Evolutionary conservation across 1,284 basidiomycete genomes (phyloP), one percentile per base, ranked within the genome.

Genomic region (Neonothopanus nambi): DNA sequence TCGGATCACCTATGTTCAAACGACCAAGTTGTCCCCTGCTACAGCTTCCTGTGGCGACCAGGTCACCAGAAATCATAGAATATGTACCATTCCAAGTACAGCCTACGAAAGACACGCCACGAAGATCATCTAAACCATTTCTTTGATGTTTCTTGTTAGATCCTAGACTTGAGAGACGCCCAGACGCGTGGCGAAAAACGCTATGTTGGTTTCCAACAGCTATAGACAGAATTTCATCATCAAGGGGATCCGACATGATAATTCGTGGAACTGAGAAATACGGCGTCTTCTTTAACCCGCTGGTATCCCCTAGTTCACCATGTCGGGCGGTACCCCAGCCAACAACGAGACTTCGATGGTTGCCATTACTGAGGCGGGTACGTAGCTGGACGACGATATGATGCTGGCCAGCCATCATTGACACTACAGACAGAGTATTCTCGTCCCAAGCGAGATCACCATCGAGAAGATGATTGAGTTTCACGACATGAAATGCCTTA

Each of bases 11-110:
- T 18, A 23, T 12, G 4, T 42, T 40, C 3, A 51, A 52, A 24
- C 76, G 75, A 7, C 86, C 87, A 2, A 93, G 82, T 64, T 94
- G 93, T 5, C 87, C 85, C 62, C 86, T 82, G 0, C 79, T 72
- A 62, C 86, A 80, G 54, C 78, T 83, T 0, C 92, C 93, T 23
- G 79, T 79, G 0, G 86, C 79, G 18, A 76, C 62, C 5, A 86
- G 55, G 13, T 46, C 48, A 55, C 59, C 54, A 3, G 44, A 37
- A 15, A 52, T 59, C 6, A 84, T 65, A 28, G 80, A 61, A 61
- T 89, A 93, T 20, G 86, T 89, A n/a, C 89, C 86, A 59, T 88
- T 87, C 93, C 93, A 95, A 1, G 89, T 91, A 55, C 89, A 89
- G 1, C 72, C 79, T 30, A 93, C 68, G 8, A 59, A 56, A 21